Percentiles rank a stretch among this genome's conserved stretches.
Evolutionary conservation across 768 basidiomycete genomes (phyloP).

Genomic region (Naganishia onofrii): DNA sequence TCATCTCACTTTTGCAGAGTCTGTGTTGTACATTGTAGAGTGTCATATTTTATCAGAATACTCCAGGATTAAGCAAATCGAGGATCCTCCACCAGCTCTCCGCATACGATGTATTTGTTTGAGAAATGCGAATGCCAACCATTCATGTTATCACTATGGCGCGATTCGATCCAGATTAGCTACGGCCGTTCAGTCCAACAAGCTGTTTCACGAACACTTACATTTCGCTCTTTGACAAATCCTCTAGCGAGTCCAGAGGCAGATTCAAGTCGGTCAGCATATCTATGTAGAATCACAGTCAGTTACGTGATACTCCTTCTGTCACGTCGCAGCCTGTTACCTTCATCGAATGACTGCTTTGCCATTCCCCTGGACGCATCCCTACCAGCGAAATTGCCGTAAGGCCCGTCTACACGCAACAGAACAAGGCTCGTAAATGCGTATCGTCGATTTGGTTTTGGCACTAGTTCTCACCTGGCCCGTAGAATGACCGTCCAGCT

Average conservation of each 20-base stretch:
- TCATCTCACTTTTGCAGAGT: neutral
- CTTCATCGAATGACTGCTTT: slow-evolving; percentile 90
- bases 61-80: neutral
- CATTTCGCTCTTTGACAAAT: slow-evolving; percentile 79
- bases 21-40: neutral
- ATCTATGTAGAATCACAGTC: slow-evolving; percentile 55
- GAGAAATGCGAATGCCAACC: slow-evolving; percentile 94
- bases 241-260: slow-evolving; percentile 76
- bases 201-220: slow-evolving; percentile 55
- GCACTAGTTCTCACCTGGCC: slow-evolving; percentile 67
- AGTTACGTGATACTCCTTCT: neutral
- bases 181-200: neutral
- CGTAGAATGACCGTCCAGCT: slow-evolving; percentile 84
- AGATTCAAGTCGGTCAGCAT: slow-evolving; percentile 87
- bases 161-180: neutral
- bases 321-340: slow-evolving; percentile 56
- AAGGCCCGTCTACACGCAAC: slow-evolving; percentile 72
- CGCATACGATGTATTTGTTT: slow-evolving; percentile 87
- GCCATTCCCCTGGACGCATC: slow-evolving; percentile 97
- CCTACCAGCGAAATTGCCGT: slow-evolving; percentile 93
- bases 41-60: neutral
- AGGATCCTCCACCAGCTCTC: slow-evolving; percentile 69
- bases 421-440: neutral
- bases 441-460: neutral
- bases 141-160: slow-evolving; percentile 80